phyloP scores from a whole-genome alignment of 2,329 filamentous ascomycete species.

The Leptosphaerulina australis region DNA sequence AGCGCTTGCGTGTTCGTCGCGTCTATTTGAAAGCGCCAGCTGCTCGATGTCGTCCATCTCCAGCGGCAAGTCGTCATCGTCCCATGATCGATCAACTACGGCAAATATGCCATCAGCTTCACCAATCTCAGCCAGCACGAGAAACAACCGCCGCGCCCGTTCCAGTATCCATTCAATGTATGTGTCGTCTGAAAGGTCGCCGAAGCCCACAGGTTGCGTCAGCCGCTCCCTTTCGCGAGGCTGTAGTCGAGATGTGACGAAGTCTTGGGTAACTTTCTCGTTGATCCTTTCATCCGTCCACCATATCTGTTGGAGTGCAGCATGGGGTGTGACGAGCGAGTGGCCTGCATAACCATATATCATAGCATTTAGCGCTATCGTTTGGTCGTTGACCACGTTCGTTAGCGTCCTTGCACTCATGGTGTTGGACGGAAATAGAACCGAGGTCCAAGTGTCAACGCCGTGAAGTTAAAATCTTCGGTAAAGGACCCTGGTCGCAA shows the following conservation, averaged over 20 bases:
- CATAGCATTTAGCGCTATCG: conserved; percentile 56
- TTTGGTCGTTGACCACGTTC: conserved; percentile 52
- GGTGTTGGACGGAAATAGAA: conserved; percentile 18
- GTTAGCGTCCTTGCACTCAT: conserved; percentile 50
- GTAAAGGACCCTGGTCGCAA: conserved; percentile 26
- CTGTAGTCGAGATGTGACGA: conserved; percentile 68
- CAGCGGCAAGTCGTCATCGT: conserved; percentile 75
- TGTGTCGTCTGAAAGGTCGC: conserved; percentile 72
- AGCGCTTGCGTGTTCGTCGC: conserved; percentile 68
- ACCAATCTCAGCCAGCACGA: conserved; percentile 72
- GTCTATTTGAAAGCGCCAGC: conserved; percentile 64
- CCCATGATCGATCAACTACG: conserved; percentile 76
- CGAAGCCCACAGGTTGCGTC: conserved; percentile 68
- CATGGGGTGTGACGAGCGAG: conserved; percentile 57
- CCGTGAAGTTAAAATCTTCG: conserved; percentile 21
- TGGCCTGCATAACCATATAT: conserved; percentile 59
- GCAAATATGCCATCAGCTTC: conserved; percentile 76
- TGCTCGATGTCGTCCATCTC: conserved; percentile 68
- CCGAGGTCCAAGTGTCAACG: conserved; percentile 20
- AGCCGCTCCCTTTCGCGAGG: conserved; percentile 68
- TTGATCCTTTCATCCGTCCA: conserved; percentile 75
- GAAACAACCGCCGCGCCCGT: conserved; percentile 71
- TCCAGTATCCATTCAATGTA: conserved; percentile 79
- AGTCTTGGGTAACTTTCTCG: conserved; percentile 70
- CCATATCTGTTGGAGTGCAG: conserved; percentile 63